Evolutionary conservation across 2,329 filamentous ascomycete genomes (phyloP), one percentile per base, ranked within the genome.

Genomic region (Ophiostoma perfectum): DNA sequence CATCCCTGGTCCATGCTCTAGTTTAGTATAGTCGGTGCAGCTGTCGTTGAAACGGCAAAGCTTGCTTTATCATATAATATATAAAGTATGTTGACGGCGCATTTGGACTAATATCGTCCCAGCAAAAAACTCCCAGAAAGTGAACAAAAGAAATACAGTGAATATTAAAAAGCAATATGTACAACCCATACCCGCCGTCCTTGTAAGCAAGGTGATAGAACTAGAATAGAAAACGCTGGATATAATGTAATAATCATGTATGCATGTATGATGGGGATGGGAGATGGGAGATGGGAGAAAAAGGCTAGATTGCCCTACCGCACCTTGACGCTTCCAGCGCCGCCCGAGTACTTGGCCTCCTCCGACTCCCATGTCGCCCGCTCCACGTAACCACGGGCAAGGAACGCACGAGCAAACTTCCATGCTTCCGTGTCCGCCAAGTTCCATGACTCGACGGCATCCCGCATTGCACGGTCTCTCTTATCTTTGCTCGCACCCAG

Each of bases 381-480:
- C 80, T 92, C 90, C 63, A 89, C 80, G 39, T 82, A 78, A 58
- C 84, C 80, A 49, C 90, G 79, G 18, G 89, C 89, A 66, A 87
- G 79, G 71, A 85, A 92, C 0, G 90, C 90, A 49, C 88, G 80
- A 5, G 88, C 83, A 74, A 93, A 93, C 74, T 85, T 86, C 90
- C 90, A 94, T 1, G 87, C 87, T 77, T 94, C 90, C 0, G 88
- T 88, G 74, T 94, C 91, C 0, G 87, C 89, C 72, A 92, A 75
- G 75, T 86, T 88, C 86, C 86, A 89, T 11, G 85, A 84, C 75
- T 89, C 86, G n/a, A 87, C 78, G 5, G 84, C 86, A 36, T 81
- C 78, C 6, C 82, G 81, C n/a, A 86, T 71, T 65, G 78, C 77
- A 4, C 82, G 76, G 64, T 85, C 81, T 4, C 78, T 75, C 0